A percentile compares a stretch with the other conserved stretches of the same genome.
Conservation (phyloP, 306 rosid species). For the Lathyrus sativus region DNA sequence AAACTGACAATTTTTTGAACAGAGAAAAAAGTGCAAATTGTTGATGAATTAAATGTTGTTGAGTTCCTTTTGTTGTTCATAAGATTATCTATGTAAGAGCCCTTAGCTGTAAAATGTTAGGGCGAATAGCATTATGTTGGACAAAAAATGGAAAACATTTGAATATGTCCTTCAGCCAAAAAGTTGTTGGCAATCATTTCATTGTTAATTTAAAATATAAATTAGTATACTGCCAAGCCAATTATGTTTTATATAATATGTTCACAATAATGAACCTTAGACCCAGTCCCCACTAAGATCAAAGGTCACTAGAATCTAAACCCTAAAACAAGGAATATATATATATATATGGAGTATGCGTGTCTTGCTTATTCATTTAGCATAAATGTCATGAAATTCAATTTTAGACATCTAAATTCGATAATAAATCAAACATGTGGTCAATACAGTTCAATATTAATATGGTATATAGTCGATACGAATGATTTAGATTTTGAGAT, state of each 20-base stretch:
- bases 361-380: too few species aligned
- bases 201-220: not conserved
- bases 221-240: not conserved
- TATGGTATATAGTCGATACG: slow-evolving; percentile 47
- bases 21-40: slow-evolving; percentile 49
- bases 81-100: slow-evolving; percentile 13
- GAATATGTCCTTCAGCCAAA: not conserved
- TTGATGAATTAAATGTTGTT: slow-evolving; percentile 46
- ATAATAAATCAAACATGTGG: too few species aligned
- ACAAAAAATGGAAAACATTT: not conserved
- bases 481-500: slow-evolving; percentile 80
- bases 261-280: not conserved
- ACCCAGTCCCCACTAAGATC: too few species aligned
- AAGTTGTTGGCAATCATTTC: not conserved
- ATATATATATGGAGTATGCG: too few species aligned
- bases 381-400: too few species aligned
- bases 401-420: too few species aligned
- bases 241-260: not conserved
- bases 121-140: not conserved
- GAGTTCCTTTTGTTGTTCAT: slow-evolving; percentile 15
- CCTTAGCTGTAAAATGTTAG: not conserved
- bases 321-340: too few species aligned
- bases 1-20: slow-evolving; percentile 46
- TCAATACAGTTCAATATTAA: too few species aligned
- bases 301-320: too few species aligned